Percentiles rank a stretch among this genome's conserved stretches.
Conservation (phyloP, 768 basidiomycete species). For the Stropharia rugosoannulata region DNA sequence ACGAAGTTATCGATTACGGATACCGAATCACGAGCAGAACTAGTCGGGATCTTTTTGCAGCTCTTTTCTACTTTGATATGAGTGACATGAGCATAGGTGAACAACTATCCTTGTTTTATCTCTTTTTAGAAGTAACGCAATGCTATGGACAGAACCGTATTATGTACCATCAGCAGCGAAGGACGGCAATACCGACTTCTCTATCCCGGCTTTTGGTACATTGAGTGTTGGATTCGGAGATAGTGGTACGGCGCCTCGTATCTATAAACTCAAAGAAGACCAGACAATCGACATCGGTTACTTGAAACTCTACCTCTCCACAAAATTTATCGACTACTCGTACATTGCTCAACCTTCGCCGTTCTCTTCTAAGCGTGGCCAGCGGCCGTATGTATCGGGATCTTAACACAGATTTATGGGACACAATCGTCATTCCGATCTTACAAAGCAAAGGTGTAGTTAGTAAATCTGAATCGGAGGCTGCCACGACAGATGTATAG, state of each 20-base stretch:
- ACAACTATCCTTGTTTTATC: neutral
- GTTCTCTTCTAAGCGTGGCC: neutral
- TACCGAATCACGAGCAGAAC: neutral
- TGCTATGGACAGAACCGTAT: neutral
- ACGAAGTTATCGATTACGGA: neutral
- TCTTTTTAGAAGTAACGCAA: neutral
- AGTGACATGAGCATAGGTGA: neutral
- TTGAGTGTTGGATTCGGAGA: neutral
- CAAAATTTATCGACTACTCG: constrained; percentile 2
- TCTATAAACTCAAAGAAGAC: neutral
- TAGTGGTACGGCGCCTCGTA: neutral
- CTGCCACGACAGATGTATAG: too few species aligned
- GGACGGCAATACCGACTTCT: neutral
- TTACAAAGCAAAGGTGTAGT: neutral
- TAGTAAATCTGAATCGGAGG: too few species aligned
- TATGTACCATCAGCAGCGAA: neutral
- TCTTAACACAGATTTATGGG: neutral
- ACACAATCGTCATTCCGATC: neutral
- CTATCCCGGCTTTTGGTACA: neutral
- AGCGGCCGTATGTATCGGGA: neutral
- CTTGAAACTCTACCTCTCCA: constrained; percentile 5
- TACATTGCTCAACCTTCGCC: neutral
- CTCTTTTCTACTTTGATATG: neutral
- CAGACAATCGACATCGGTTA: constrained; percentile 8
- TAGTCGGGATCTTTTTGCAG: neutral